A percentile compares a stretch with the other conserved stretches of the same genome.
phyloP scores from a whole-genome alignment of 1,284 basidiomycete species.

The Moniliella sp. region DNA sequence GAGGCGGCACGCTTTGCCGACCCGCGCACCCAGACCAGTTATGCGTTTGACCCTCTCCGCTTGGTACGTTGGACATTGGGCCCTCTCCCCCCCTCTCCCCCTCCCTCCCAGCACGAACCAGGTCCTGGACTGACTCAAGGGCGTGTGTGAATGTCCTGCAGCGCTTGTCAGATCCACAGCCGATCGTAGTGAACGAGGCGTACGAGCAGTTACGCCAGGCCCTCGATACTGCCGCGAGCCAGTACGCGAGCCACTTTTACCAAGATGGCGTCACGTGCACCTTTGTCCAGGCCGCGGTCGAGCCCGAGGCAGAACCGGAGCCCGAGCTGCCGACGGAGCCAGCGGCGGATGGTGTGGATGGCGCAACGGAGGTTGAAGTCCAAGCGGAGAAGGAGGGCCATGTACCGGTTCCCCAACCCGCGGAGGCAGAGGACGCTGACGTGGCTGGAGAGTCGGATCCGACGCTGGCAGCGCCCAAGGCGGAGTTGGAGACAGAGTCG shows the following conservation, averaged over 20 bases:
- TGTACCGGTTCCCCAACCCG: background rate
- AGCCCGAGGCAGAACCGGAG: background rate
- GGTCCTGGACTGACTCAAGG: background rate
- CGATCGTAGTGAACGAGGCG: background rate
- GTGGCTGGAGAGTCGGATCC: background rate
- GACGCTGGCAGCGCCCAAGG: background rate
- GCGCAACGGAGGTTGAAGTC: too few relatives aligned
- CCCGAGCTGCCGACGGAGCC: too few relatives aligned
- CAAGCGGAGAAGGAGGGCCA: too few relatives aligned
- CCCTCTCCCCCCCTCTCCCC: background rate
- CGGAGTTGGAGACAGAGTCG: background rate
- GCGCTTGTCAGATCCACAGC: background rate
- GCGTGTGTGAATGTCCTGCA: background rate
- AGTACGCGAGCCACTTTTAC: slow-evolving; percentile 20
- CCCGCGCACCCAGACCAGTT: background rate
- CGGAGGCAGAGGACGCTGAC: background rate
- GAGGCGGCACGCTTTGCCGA: background rate
- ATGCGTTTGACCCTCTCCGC: slow-evolving; percentile 1
- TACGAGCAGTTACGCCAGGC: slow-evolving; percentile 5
- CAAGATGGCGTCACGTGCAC: slow-evolving; percentile 16
- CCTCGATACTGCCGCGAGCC: slow-evolving; percentile 10
- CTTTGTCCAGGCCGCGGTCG: slow-evolving; percentile 5
- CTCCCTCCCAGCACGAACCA: background rate
- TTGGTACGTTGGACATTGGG: background rate
- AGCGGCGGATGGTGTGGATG: too few relatives aligned